Conservation (phyloP, 129 eudicot species). For the Apium graveolens region DNA sequence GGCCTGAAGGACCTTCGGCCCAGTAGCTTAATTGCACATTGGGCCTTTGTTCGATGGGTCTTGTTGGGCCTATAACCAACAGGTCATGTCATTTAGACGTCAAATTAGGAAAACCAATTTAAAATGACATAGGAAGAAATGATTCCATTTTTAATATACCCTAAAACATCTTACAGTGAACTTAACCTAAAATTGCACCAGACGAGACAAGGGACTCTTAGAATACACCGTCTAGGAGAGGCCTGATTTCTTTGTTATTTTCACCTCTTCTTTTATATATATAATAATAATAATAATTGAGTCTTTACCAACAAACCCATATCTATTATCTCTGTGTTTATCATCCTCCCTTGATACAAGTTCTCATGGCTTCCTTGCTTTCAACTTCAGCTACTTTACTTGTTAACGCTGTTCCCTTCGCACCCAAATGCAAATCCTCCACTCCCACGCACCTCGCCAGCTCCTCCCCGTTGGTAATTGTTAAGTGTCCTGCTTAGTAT, state of each 20-base stretch:
- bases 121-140: not conserved
- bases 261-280: slow-evolving; percentile 16
- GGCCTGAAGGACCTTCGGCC: no score
- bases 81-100: not conserved
- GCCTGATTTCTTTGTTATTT: slow-evolving; percentile 17
- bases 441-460: slow-evolving; percentile 10
- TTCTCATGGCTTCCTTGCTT: slow-evolving; percentile 35
- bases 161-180: not conserved
- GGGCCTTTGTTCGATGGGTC: no score
- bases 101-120: not conserved
- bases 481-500: not conserved
- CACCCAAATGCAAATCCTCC: slow-evolving; percentile 6
- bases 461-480: slow-evolving; percentile 17
- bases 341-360: not conserved
- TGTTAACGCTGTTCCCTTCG: slow-evolving; percentile 10
- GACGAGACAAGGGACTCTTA: slow-evolving; percentile 12
- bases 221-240: slow-evolving; percentile 27
- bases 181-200: not conserved
- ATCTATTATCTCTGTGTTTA: not conserved
- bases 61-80: no score
- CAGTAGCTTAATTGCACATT: no score
- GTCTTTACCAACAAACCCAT: not conserved
- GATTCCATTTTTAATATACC: not conserved
- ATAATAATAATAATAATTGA: no score
- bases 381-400: slow-evolving; percentile 23